Base-by-base conservation (phyloP, 345 rosid genomes). In the Hevea brasiliensis region DNA sequence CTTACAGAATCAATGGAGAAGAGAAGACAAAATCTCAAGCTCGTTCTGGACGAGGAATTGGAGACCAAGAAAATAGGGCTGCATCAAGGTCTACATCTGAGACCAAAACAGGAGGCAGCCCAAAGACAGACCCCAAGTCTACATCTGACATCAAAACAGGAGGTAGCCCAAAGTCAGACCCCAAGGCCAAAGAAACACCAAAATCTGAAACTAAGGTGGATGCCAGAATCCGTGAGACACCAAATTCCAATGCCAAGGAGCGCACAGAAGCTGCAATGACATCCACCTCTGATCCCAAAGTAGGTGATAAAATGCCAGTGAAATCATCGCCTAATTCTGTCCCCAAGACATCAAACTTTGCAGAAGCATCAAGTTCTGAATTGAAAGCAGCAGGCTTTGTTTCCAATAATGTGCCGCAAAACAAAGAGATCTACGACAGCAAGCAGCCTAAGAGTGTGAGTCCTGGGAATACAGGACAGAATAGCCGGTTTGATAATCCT, bases 51-150 rank as follows among this genome's bases (percentile, higher is more conserved):
- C 86, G 83, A 45, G 44, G 80, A 45, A 59, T 79, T 12, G 76
- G 81, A 64, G 92, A 87, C 66, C 88, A 88, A 71, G 93, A 85
- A 60, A 74, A 63, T 74, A 89, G 88, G 84, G 73, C 85, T 48
- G 71, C 76, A 24, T 71, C 67, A 8, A 64, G 73, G 37, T 59
- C 87, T 23, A 53, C 82, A 57, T 61, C 79, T 35, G 94, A 88
- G 18, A 26, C 56, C 61, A 85, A 79, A 76, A 50, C 77, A 20
- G 89, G 72, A 75, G 80, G 44, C 17, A 40, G 67, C 8, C 15
- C 72, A n/a, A 15, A 79, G 73, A 66, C 90, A 18, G 88, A 86
- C 40, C 11, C n/a, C n/a, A n/a, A n/a, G n/a, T 59, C 87, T 23
- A 53, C 82, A 58, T 61, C 79, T 37, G 94, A 88, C 21, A 26